phyloP scores from a whole-genome alignment of 768 basidiomycete genomes.

The Mycena galericulata region DNA sequence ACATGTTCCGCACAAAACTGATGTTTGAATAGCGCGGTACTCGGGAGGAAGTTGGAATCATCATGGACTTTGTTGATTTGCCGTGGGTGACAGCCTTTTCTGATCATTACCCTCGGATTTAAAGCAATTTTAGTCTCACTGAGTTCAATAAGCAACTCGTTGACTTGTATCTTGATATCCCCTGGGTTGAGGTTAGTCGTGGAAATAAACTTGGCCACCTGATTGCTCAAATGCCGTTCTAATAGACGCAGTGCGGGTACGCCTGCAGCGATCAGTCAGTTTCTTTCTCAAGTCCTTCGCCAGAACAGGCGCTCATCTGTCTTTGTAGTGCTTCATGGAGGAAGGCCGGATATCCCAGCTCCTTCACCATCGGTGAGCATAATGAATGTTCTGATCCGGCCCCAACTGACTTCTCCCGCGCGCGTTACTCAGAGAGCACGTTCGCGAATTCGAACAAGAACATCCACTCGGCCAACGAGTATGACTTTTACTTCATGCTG shows the following conservation, averaged over 20 bases:
- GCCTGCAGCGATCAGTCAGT: slow-evolving; percentile 93
- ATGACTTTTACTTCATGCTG: slow-evolving; percentile 46
- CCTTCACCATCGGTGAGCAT: slow-evolving; percentile 82
- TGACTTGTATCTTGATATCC: slow-evolving; percentile 84
- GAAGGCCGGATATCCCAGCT: slow-evolving; percentile 87
- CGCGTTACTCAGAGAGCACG: slow-evolving; percentile 64
- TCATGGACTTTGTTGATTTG: slow-evolving; percentile 85
- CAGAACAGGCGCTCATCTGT: slow-evolving; percentile 37
- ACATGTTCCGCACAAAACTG: slow-evolving; percentile 29
- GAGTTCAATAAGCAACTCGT: slow-evolving; percentile 84
- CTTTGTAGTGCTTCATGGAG: slow-evolving; percentile 77
- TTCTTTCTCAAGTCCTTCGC: slow-evolving; percentile 46
- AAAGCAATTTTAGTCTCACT: slow-evolving; percentile 68
- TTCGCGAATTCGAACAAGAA: slow-evolving; percentile 85
- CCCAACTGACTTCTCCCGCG: slow-evolving; percentile 33
- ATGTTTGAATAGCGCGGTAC: slow-evolving; percentile 64
- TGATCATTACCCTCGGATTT: slow-evolving; percentile 16
- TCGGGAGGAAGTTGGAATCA: slow-evolving; percentile 83
- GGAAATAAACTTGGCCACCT: slow-evolving; percentile 25
- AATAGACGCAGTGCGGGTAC: slow-evolving; percentile 89
- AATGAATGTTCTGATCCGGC: slow-evolving; percentile 32
- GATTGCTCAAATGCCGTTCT: slow-evolving; percentile 19
- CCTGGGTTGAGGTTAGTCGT: slow-evolving; percentile 69
- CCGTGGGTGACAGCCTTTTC: slow-evolving; percentile 24
- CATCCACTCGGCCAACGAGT: slow-evolving; percentile 89